Percentiles rank a stretch among this genome's conserved stretches.
Conservation (phyloP, 768 basidiomycete species). For the Candolleomyces aberdarensis region DNA sequence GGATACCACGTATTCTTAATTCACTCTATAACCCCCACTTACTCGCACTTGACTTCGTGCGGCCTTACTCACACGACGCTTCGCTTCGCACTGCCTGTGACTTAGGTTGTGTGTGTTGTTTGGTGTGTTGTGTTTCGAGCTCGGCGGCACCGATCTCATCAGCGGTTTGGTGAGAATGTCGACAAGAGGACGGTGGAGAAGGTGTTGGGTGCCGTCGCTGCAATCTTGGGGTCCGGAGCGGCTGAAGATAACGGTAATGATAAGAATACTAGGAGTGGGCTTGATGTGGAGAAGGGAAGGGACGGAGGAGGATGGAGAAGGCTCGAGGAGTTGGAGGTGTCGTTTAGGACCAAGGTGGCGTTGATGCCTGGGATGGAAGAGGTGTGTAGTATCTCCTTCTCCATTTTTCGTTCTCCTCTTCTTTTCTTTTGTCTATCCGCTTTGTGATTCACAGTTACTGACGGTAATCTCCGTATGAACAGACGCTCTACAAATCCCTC, state of each 20-base stretch:
- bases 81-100: no score
- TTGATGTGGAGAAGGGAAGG: background rate
- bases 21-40: no score
- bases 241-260: background rate
- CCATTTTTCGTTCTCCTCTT: background rate
- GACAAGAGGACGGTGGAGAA: conserved; percentile 47
- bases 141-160: no score
- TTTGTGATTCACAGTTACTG: background rate
- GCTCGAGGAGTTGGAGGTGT: conserved; percentile 26
- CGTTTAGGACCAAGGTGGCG: conserved; percentile 15
- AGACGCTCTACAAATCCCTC: conserved; percentile 40
- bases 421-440: background rate
- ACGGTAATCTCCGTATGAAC: background rate
- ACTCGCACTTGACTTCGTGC: no score
- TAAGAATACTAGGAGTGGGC: conserved; percentile 7
- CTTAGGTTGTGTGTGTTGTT: no score
- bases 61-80: no score
- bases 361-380: conserved; percentile 27
- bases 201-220: conserved; percentile 39
- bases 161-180: conserved; percentile 34
- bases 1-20: no score
- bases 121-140: no score
- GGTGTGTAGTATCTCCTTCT: conserved; percentile 21
- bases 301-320: conserved; percentile 18
- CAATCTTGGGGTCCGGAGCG: conserved; percentile 21